These are phyloP conservation scores for Solanum ossicruentum DNA, from an alignment of 257 asterid genomes.

Conservation along the genomic window DNA sequence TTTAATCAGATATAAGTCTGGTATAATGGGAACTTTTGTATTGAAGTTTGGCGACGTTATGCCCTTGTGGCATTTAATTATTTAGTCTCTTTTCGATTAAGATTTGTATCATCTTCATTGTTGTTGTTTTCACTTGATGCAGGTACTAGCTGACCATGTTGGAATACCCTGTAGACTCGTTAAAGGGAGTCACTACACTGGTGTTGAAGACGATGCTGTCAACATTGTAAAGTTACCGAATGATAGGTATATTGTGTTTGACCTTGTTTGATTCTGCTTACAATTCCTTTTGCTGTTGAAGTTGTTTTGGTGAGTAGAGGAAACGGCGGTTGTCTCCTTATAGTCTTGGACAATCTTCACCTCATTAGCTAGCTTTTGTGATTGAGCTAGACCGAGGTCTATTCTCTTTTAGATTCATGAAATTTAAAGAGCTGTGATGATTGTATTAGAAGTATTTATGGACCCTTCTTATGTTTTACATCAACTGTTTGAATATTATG, in stretches of 20 bases:
- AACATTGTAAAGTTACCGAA: conserved; percentile 69
- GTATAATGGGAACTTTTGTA: neutral
- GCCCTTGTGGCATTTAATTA: neutral
- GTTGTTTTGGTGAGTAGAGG: neutral
- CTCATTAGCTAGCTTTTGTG: neutral
- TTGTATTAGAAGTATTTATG: neutral
- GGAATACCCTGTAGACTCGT: conserved; percentile 91
- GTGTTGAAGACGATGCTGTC: conserved; percentile 91
- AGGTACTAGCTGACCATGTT: conserved; percentile 89
- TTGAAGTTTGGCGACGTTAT: neutral
- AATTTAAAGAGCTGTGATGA: neutral
- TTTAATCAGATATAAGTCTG: neutral
- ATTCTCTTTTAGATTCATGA: neutral
- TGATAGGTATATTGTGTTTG: conserved; percentile 45
- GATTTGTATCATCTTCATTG: neutral
- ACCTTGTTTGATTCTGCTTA: neutral
- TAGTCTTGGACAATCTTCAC: neutral
- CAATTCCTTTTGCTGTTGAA: neutral
- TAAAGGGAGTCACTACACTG: conserved; percentile 91
- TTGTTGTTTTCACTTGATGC: conserved; percentile 21
- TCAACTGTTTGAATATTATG: neutral
- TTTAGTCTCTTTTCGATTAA: neutral
- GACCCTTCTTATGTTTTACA: neutral
- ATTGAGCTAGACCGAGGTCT: neutral
- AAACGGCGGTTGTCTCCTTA: neutral